Conservation (phyloP, 176 grass and related monocot species). For the Oryza coarctata region DNA sequence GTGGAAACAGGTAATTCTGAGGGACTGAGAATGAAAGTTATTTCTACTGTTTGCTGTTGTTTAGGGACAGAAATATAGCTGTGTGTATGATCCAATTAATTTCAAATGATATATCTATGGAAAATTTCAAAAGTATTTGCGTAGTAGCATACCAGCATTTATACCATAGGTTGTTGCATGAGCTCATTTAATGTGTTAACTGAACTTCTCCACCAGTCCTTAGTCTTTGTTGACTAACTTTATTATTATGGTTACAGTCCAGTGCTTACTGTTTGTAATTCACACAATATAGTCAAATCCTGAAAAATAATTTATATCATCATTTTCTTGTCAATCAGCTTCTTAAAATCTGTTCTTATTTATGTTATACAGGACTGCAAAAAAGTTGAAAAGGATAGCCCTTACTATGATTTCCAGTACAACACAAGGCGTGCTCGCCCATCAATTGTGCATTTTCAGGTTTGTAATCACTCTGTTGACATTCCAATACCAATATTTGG, state of each 20-base stretch:
- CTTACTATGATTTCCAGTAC: constrained; percentile 89
- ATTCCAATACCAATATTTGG: constrained; percentile 2
- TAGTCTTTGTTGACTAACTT: not conserved
- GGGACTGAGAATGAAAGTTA: not conserved
- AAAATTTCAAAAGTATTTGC: not conserved
- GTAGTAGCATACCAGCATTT: not conserved
- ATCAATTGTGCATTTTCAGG: constrained; percentile 95
- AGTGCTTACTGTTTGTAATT: not conserved
- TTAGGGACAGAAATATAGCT: not conserved
- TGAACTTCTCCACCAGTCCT: not conserved
- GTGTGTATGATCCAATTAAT: not conserved
- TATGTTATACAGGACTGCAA: constrained; percentile 54
- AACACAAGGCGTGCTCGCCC: constrained; percentile 70
- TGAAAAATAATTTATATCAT: not conserved
- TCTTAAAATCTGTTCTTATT: constrained; percentile 24
- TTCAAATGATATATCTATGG: constrained; percentile 6
- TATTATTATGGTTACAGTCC: not conserved
- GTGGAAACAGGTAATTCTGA: not conserved
- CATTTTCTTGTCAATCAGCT: not conserved
- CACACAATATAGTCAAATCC: not conserved
- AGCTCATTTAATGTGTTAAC: not conserved
- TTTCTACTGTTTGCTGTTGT: not conserved
- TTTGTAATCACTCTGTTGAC: constrained; percentile 22
- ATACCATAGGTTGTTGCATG: not conserved
- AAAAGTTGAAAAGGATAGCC: constrained; percentile 51